These are phyloP conservation scores for Amanita inopinata DNA, from an alignment of 768 basidiomycete genomes.

Conservation along the genomic window DNA sequence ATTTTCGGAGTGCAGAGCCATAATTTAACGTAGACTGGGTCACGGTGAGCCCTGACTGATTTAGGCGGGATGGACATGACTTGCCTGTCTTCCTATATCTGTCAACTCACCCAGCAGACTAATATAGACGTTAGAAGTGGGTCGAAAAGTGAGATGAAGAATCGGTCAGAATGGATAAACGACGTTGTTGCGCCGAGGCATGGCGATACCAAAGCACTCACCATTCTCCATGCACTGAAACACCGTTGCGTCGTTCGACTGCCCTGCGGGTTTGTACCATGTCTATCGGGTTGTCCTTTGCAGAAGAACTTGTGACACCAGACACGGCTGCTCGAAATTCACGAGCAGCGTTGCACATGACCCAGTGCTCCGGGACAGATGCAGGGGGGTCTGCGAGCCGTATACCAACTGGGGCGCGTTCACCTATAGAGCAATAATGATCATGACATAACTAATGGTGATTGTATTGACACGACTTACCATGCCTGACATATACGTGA, in stretches of 20 bases:
- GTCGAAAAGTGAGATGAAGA: too few species aligned
- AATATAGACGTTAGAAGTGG: not conserved
- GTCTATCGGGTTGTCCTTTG: slow-evolving; percentile 15
- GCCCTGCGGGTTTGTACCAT: slow-evolving; percentile 32
- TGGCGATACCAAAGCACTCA: too few species aligned
- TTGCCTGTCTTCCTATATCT: slow-evolving; percentile 58
- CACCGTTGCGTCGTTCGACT: slow-evolving; percentile 51
- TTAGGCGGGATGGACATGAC: slow-evolving; percentile 5
- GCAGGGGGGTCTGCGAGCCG: slow-evolving; percentile 54
- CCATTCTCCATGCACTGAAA: slow-evolving; percentile 51
- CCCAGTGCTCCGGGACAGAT: slow-evolving; percentile 60
- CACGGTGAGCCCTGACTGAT: not conserved
- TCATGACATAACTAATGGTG: not conserved
- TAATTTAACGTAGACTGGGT: slow-evolving; percentile 55
- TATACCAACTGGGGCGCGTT: slow-evolving; percentile 67
- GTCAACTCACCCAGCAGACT: slow-evolving; percentile 69
- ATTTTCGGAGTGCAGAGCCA: slow-evolving; percentile 45
- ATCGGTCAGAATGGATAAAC: too few species aligned
- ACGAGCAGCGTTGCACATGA: slow-evolving; percentile 48
- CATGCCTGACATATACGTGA: slow-evolving; percentile 67
- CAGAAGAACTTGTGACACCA: slow-evolving; percentile 12
- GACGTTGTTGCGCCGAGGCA: too few species aligned
- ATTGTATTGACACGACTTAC: slow-evolving; percentile 28
- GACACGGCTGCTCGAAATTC: slow-evolving; percentile 38
- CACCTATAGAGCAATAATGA: slow-evolving; percentile 36